Evolutionary conservation across 2,329 filamentous ascomycete species (phyloP).

Genomic region (Hypoxylon sp.): DNA sequence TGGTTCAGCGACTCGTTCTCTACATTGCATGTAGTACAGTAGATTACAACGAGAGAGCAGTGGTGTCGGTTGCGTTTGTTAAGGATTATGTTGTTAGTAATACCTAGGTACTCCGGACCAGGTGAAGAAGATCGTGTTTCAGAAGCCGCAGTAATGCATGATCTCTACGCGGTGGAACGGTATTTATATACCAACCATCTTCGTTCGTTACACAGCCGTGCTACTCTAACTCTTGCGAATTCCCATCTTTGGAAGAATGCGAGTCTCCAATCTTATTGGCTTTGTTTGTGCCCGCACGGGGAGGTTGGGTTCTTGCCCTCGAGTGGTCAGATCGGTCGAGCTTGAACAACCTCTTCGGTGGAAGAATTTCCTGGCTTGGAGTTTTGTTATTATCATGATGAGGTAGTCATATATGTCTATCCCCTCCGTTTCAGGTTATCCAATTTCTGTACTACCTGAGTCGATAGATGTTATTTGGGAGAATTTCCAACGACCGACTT

Average conservation of each 20-base stretch:
- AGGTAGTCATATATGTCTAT: background rate
- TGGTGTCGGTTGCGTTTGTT: background rate
- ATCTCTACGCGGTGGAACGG: slow-evolving; percentile 5
- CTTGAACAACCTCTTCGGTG: slow-evolving; percentile 2
- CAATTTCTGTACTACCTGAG: background rate
- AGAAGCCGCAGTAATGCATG: background rate
- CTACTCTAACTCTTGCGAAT: background rate
- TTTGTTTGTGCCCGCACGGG: background rate
- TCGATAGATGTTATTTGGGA: background rate
- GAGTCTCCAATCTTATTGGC: background rate
- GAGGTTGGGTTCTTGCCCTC: background rate
- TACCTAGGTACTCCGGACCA: too few species aligned
- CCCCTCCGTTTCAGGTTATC: background rate
- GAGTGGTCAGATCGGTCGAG: background rate
- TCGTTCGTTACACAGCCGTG: background rate
- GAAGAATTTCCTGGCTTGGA: slow-evolving; percentile 1
- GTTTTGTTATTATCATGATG: background rate
- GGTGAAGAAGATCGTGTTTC: background rate
- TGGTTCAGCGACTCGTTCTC: slow-evolving; percentile 6
- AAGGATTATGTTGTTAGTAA: background rate
- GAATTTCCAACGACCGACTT: background rate
- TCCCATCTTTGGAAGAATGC: slow-evolving; percentile 8
- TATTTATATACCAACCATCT: background rate
- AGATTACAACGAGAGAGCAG: slow-evolving; percentile 1
- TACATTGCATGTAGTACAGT: background rate